Evolutionary conservation across 2,329 filamentous ascomycete species (phyloP).

Genomic region (Penicillium brasilianum): DNA sequence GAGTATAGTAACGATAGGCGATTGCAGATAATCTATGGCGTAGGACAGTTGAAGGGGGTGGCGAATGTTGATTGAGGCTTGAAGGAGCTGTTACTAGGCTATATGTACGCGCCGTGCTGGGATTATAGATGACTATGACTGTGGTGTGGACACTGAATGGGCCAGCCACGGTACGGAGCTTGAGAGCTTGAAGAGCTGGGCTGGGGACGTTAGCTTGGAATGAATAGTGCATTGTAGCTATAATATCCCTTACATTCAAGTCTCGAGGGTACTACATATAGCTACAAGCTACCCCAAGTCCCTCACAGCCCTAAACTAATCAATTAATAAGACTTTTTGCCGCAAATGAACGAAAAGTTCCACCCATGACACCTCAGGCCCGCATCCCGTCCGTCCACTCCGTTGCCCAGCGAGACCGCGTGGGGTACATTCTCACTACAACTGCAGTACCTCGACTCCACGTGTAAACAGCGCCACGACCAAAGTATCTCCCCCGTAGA

Average conservation of each 20-base stretch:
- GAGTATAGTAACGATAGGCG: neutral
- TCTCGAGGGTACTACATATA: neutral
- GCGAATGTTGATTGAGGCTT: too few species aligned
- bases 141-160: neutral
- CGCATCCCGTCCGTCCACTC: constrained; percentile 10
- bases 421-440: constrained; percentile 12
- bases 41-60: too few species aligned
- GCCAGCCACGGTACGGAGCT: constrained; percentile 5
- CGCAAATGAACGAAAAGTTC: neutral
- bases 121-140: too few species aligned
- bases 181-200: neutral
- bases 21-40: neutral
- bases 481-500: constrained; percentile 17
- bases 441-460: constrained; percentile 10
- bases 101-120: too few species aligned
- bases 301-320: neutral
- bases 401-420: constrained; percentile 16
- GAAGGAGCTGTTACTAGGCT: too few species aligned
- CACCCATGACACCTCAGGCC: constrained; percentile 12
- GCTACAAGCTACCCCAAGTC: neutral
- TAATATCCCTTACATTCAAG: neutral
- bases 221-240: neutral
- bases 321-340: too few species aligned
- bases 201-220: neutral
- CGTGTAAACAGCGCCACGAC: neutral